phyloP scores from a whole-genome alignment of 495 filamentous ascomycete genomes.

The Annulohypoxylon bovei region DNA sequence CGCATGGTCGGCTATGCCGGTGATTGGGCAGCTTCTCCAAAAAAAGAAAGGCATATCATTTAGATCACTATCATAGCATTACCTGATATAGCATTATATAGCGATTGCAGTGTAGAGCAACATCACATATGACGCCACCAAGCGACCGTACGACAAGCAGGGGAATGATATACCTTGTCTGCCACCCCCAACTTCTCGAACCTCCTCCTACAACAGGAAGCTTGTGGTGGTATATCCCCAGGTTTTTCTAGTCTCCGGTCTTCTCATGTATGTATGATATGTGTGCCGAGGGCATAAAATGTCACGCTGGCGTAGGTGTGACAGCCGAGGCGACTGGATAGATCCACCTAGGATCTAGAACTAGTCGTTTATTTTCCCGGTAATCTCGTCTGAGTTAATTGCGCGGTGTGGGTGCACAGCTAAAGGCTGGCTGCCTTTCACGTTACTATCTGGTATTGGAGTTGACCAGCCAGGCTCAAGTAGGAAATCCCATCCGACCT shows the following conservation, averaged over 20 bases:
- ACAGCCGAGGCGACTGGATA: slow-evolving; percentile 35
- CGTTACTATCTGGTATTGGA: slow-evolving; percentile 35
- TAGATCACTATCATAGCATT: slow-evolving; percentile 17
- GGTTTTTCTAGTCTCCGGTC: slow-evolving; percentile 29
- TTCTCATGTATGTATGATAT: slow-evolving; percentile 18
- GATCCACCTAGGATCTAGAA: slow-evolving; percentile 36
- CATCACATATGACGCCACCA: slow-evolving; percentile 39
- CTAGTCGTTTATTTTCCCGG: slow-evolving; percentile 39
- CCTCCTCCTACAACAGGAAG: slow-evolving; percentile 20
- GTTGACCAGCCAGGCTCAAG: slow-evolving; percentile 28
- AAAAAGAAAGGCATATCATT: slow-evolving; percentile 12
- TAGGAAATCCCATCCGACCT: slow-evolving; percentile 39
- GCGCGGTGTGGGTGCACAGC: slow-evolving; percentile 36
- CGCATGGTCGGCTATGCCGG: slow-evolving; percentile 34
- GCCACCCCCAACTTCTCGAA: slow-evolving; percentile 1
- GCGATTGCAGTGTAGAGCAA: slow-evolving; percentile 9
- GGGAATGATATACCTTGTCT: slow-evolving; percentile 19
- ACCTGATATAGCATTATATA: slow-evolving; percentile 11
- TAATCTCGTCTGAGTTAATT: slow-evolving; percentile 41
- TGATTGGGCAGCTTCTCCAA: slow-evolving; percentile 28
- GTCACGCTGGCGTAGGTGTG: slow-evolving; percentile 29
- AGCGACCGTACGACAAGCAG: slow-evolving; percentile 34
- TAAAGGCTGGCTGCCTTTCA: slow-evolving; percentile 22
- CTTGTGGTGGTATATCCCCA: slow-evolving; percentile 26
- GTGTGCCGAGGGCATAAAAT: slow-evolving; percentile 19